Base-by-base conservation (phyloP, 2,329 filamentous ascomycete genomes). In the Aspergillus texensis region DNA sequence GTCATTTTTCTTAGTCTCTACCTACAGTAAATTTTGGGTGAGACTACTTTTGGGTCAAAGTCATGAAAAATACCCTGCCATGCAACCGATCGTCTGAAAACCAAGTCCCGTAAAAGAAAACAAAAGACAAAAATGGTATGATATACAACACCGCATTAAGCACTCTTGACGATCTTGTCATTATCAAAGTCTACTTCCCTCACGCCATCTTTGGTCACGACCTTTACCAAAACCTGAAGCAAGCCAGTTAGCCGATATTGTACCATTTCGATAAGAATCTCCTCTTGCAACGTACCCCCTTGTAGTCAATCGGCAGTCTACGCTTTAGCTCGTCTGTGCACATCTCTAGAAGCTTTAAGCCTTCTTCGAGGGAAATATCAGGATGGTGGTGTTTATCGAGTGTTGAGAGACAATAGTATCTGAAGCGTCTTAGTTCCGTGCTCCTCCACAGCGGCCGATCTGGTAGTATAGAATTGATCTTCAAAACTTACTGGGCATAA, bases 341-440 rank as follows among this genome's bases (percentile, higher is more conserved):
- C 89, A 97, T 91, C 73, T 88, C 90, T 74, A 99, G 84, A 67
- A 99, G 88, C 85, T 97, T 95, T 82, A 97, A 87, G 62, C 95
- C 95, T 79, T 96, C 88, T 67, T 91, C 93, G 60, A 95, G 89
- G 65, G 86, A 87, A 79, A 99, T 98, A 75, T 97, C 91, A 55
- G 95, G 94, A 75, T 97, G 92, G 79, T 99, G 95, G 79, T 99
- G 95, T 85, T 99, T 99, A 83, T 99, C 95, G 58, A 99, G 88
- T 71, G 97, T 96, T 8, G 93, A 96, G 65, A 99, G 86, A 80
- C 95, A 99, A 86, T 99, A 99, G 86, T 98, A 98, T 82, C 89
- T 93, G 66, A 39, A 32, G 52, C 19, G 12, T 43, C 54, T 72
- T 63, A 75, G 66, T 41, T 28, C 32, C 8, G 11, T 24, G 32